These are phyloP conservation scores for Melaleuca quinquenervia DNA, from an alignment of 345 rosid species.

Conservation along the genomic window DNA sequence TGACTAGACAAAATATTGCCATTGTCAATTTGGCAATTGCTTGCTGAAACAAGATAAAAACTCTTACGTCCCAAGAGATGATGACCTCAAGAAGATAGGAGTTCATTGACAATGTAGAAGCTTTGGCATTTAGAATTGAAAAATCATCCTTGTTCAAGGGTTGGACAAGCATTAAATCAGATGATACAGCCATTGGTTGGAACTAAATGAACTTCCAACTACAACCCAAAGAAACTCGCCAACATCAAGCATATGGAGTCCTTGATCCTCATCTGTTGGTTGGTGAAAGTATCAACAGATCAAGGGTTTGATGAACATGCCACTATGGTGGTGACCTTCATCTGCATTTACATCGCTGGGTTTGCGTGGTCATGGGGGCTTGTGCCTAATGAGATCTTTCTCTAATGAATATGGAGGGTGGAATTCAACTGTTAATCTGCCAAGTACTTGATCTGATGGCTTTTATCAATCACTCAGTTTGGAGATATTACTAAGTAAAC, in stretches of 20 bases:
- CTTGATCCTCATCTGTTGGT: neutral
- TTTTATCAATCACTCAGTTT: neutral
- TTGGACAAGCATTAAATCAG: neutral
- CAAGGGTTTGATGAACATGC: no score
- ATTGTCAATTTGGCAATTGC: neutral
- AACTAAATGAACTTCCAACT: neutral
- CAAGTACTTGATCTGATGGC: slow-evolving; percentile 29
- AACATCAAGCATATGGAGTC: neutral
- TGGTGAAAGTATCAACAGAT: neutral
- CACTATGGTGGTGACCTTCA: no score
- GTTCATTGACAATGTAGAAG: neutral
- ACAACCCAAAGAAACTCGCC: neutral
- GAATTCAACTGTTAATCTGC: slow-evolving; percentile 64
- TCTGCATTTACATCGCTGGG: no score
- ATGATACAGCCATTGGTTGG: neutral
- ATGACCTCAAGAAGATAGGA: neutral
- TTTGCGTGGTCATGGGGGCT: no score
- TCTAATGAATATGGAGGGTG: no score
- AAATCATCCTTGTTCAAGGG: neutral
- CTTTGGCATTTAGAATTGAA: neutral
- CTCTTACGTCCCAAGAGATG: neutral
- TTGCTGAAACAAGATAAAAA: neutral
- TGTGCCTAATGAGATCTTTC: no score
- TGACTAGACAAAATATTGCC: neutral
- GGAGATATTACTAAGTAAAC: neutral